Percentiles rank a stretch among this genome's conserved stretches.
These are phyloP conservation scores for Pezicula rhizophila DNA, from an alignment of 2,329 filamentous ascomycete genomes.

Conservation along the genomic window DNA sequence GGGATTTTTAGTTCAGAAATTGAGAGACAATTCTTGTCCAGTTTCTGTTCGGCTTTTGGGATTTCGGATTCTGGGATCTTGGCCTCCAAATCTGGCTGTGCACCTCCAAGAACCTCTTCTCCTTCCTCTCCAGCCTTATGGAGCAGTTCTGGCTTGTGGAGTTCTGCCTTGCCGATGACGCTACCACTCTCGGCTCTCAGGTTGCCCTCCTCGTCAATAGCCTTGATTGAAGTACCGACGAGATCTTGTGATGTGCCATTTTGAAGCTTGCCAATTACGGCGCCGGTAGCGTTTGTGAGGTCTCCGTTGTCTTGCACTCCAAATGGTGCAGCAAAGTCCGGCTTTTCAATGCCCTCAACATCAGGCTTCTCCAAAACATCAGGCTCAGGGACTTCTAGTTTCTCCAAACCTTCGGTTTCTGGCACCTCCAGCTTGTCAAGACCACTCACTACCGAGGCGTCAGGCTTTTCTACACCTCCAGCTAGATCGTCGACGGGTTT, in stretches of 20 bases:
- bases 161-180: conserved; percentile 43
- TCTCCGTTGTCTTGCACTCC: conserved; percentile 45
- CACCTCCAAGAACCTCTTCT: conserved; percentile 24
- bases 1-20: conserved; percentile 15
- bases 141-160: conserved; percentile 25
- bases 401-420: background rate
- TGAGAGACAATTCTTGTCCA: background rate
- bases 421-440: conserved; percentile 11
- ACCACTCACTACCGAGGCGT: background rate
- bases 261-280: conserved; percentile 44
- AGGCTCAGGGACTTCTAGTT: conserved; percentile 20
- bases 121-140: conserved; percentile 17
- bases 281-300: conserved; percentile 47
- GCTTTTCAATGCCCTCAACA: conserved; percentile 37
- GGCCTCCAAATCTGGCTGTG: conserved; percentile 4
- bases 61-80: background rate
- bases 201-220: conserved; percentile 53
- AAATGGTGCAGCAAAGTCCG: conserved; percentile 44
- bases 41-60: conserved; percentile 6
- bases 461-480: conserved; percentile 3
- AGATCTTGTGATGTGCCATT: conserved; percentile 36
- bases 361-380: conserved; percentile 38
- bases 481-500: conserved; percentile 4
- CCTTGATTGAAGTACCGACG: conserved; percentile 57
- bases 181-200: conserved; percentile 50